Percentiles rank a stretch among this genome's conserved stretches.
phyloP scores from a whole-genome alignment of 176 grass and related monocot species.

The Musa itinerans region DNA sequence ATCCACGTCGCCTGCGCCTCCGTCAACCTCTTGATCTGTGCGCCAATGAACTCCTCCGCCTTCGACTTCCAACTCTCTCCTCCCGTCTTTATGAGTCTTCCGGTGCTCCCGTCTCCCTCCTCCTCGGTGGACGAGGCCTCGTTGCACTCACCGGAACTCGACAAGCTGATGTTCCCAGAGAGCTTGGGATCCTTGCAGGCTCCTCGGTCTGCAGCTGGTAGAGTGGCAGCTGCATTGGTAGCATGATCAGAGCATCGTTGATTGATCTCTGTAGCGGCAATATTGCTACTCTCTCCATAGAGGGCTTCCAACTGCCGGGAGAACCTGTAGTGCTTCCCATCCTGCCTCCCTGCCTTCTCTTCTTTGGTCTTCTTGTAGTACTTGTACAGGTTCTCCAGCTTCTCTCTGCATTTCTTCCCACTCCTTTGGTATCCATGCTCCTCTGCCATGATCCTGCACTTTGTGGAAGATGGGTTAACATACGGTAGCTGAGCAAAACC shows the following conservation, averaged over 20 bases:
- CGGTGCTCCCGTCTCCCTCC: neutral
- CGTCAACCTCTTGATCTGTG: slow-evolving; percentile 9
- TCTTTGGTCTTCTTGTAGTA: slow-evolving; percentile 98
- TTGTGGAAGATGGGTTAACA: neutral
- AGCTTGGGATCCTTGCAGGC: neutral
- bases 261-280: neutral
- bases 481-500: too few relatives aligned
- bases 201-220: neutral
- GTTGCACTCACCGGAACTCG: neutral
- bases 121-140: neutral
- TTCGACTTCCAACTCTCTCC: slow-evolving; percentile 1
- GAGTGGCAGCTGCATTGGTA: neutral
- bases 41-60: slow-evolving; percentile 3
- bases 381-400: slow-evolving; percentile 96
- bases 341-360: slow-evolving; percentile 51
- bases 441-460: slow-evolving; percentile 48
- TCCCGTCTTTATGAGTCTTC: neutral
- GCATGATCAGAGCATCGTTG: neutral
- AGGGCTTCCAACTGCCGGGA: slow-evolving; percentile 84
- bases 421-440: slow-evolving; percentile 72
- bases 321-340: slow-evolving; percentile 77
- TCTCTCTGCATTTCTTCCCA: slow-evolving; percentile 96
- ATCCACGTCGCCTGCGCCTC: slow-evolving; percentile 17
- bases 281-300: slow-evolving; percentile 29
- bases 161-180: neutral